phyloP scores from a whole-genome alignment of 1,139 yeast species.

The Candida pseudoviswanathii region DNA sequence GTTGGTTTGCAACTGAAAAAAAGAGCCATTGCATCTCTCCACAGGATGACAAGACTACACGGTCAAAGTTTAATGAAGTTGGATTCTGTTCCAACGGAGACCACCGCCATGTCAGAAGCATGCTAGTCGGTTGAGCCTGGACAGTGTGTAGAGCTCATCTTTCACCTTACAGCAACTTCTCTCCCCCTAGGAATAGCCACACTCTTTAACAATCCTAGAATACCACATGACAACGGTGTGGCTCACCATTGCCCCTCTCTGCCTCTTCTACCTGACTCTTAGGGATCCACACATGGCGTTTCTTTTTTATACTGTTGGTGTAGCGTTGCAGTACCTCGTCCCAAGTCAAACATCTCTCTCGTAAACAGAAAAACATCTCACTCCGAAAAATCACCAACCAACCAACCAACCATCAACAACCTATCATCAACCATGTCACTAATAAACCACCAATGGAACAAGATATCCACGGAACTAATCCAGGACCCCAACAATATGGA shows the following conservation, averaged over 20 bases:
- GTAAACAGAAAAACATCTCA: not conserved
- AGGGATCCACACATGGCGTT: too few relatives aligned
- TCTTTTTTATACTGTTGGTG: too few relatives aligned
- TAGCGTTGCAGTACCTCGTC: too few relatives aligned
- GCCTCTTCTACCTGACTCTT: too few relatives aligned
- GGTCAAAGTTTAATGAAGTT: too few relatives aligned
- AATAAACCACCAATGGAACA: slow-evolving; percentile 15
- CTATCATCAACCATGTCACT: slow-evolving; percentile 14
- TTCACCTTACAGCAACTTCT: too few relatives aligned
- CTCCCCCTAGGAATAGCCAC: too few relatives aligned
- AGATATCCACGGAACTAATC: slow-evolving; percentile 31
- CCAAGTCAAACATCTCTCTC: not conserved
- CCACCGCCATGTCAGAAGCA: too few relatives aligned
- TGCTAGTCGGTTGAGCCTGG: too few relatives aligned
- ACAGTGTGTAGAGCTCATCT: too few relatives aligned
- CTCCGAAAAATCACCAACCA: not conserved
- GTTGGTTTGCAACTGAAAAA: not conserved
- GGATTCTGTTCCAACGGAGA: too few relatives aligned
- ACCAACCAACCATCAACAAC: not conserved
- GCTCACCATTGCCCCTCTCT: not conserved
- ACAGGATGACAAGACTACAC: too few relatives aligned
- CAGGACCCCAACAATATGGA: slow-evolving; percentile 47
- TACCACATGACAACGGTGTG: not conserved
- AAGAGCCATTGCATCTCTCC: not conserved
- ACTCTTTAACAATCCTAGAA: not conserved